phyloP scores from a whole-genome alignment of 495 filamentous ascomycete genomes.

The Penicillium bialowiezense region DNA sequence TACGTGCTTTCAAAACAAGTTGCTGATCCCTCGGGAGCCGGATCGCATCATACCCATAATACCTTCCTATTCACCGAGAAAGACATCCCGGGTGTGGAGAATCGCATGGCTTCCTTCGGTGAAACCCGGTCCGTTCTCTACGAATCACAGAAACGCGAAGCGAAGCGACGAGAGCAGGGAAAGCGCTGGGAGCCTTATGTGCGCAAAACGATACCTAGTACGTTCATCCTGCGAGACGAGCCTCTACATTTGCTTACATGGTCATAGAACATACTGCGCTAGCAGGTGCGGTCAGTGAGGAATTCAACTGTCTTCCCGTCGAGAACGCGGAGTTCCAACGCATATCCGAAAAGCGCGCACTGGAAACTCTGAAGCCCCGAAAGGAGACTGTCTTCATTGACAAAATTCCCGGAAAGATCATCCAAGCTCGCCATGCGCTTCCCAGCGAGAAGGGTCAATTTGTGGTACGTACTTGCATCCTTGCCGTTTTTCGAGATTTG shows the following conservation, averaged over 20 bases:
- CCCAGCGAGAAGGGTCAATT: conserved; percentile 37
- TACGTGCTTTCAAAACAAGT: conserved; percentile 70
- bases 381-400: conserved; percentile 45
- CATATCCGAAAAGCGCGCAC: conserved; percentile 57
- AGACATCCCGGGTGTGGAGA: conserved; percentile 33
- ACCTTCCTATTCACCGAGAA: conserved; percentile 60
- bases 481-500: background rate
- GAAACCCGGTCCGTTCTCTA: conserved; percentile 46
- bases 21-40: conserved; percentile 39
- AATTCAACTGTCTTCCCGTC: conserved; percentile 73
- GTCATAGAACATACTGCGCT: conserved; percentile 74
- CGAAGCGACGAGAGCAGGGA: conserved; percentile 49
- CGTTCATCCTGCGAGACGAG: conserved; percentile 9
- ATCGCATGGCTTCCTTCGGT: conserved; percentile 41
- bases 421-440: conserved; percentile 36
- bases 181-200: conserved; percentile 66
- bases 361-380: conserved; percentile 64
- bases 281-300: conserved; percentile 67
- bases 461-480: conserved; percentile 33
- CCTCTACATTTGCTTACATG: conserved; percentile 17
- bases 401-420: conserved; percentile 36
- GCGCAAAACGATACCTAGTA: conserved; percentile 80
- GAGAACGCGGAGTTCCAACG: conserved; percentile 68
- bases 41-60: conserved; percentile 55
- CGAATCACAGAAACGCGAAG: conserved; percentile 46